Percentiles rank a stretch among this genome's conserved stretches.
These are phyloP conservation scores for Petunia axillaris DNA, from an alignment of 257 asterid genomes.

Conservation along the genomic window DNA sequence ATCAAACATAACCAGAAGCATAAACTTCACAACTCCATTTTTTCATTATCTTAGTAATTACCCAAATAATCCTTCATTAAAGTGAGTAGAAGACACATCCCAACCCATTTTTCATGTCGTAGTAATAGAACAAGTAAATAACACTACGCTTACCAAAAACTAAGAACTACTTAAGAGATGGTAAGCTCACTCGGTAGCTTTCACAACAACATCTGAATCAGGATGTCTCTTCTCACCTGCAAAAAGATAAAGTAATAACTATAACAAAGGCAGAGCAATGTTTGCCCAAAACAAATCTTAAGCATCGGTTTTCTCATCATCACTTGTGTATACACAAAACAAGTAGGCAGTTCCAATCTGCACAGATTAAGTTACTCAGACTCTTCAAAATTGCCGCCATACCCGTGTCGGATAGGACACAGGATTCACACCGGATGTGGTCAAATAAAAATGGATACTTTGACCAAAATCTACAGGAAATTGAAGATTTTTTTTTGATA, in stretches of 20 bases:
- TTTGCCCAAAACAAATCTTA: neutral
- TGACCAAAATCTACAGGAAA: no score
- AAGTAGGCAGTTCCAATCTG: neutral
- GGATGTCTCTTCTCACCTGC: neutral
- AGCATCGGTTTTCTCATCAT: neutral
- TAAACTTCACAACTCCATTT: neutral
- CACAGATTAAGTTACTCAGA: neutral
- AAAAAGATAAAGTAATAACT: neutral
- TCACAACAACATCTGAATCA: neutral
- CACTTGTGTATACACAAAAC: neutral
- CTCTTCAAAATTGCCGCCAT: neutral
- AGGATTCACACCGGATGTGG: no score
- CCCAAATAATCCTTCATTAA: no score
- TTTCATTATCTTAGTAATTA: neutral
- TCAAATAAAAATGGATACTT: no score
- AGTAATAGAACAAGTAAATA: neutral
- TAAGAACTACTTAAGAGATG: neutral
- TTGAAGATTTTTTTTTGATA: no score
- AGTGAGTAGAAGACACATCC: neutral
- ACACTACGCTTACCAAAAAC: neutral
- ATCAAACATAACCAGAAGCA: neutral
- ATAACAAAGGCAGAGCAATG: neutral
- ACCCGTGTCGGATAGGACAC: no score
- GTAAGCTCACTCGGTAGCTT: neutral
- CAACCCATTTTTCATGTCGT: neutral